These are phyloP conservation scores for Debaryomyces fabryi DNA, from an alignment of 1,139 yeast species.

Conservation along the genomic window DNA sequence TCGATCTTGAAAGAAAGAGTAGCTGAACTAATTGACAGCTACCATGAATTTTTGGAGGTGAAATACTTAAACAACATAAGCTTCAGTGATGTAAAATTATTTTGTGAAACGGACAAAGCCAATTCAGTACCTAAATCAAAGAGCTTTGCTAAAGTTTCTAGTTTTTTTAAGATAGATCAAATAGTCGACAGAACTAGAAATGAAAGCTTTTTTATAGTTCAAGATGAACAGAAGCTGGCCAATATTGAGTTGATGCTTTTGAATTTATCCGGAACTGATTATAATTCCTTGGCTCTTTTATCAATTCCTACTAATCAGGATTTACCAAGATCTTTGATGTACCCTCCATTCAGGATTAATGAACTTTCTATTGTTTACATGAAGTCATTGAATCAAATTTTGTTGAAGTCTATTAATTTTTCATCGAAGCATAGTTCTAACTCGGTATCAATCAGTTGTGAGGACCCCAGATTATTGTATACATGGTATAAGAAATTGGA, in stretches of 20 bases:
- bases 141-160: slow-evolving; percentile 33
- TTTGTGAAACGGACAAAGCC: slow-evolving; percentile 21
- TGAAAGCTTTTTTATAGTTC: slow-evolving; percentile 21
- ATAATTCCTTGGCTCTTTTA: slow-evolving; percentile 45
- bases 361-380: slow-evolving; percentile 29
- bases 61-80: slow-evolving; percentile 35
- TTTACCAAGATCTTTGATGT: slow-evolving; percentile 34
- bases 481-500: slow-evolving; percentile 34
- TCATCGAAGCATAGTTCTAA: slow-evolving; percentile 12
- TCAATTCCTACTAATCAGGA: slow-evolving; percentile 18
- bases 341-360: slow-evolving; percentile 45
- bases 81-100: slow-evolving; percentile 38
- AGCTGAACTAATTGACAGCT: slow-evolving; percentile 22
- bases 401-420: slow-evolving; percentile 31
- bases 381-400: slow-evolving; percentile 24
- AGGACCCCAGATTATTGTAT: slow-evolving; percentile 22
- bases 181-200: slow-evolving; percentile 38
- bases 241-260: slow-evolving; percentile 36
- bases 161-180: slow-evolving; percentile 41
- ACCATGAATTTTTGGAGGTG: slow-evolving; percentile 19
- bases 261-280: slow-evolving; percentile 28
- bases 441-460: slow-evolving; percentile 18
- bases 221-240: slow-evolving; percentile 7
- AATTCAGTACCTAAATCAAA: slow-evolving; percentile 2
- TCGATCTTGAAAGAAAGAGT: slow-evolving; percentile 21